These are phyloP conservation scores for Termitomyces titanicus DNA, from an alignment of 768 basidiomycete genomes.

Conservation along the genomic window DNA sequence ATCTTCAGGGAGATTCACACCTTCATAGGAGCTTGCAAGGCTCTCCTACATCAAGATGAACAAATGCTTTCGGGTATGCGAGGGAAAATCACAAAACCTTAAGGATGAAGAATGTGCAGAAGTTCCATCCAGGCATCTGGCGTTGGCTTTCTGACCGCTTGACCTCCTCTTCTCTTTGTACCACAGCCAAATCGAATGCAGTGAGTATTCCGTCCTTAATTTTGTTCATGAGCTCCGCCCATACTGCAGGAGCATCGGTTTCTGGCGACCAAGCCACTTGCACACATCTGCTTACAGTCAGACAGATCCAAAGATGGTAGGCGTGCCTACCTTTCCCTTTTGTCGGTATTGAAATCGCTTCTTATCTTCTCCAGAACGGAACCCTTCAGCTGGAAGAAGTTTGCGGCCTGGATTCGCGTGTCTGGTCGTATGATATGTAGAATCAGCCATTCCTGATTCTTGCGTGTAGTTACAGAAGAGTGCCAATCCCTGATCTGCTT, in stretches of 20 bases:
- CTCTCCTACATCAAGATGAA: conserved; percentile 66
- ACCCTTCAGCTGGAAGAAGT: conserved; percentile 81
- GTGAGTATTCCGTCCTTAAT: conserved; percentile 86
- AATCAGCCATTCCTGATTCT: conserved; percentile 92
- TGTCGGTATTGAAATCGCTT: conserved; percentile 88
- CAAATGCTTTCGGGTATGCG: conserved; percentile 3
- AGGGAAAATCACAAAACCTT: conserved; percentile 53
- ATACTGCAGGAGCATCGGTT: conserved; percentile 70
- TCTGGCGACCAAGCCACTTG: conserved; percentile 76
- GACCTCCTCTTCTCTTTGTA: conserved; percentile 86
- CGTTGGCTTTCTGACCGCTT: conserved; percentile 85
- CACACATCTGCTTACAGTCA: conserved; percentile 55
- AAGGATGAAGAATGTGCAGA: conserved; percentile 92
- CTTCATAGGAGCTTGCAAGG: conserved; percentile 87
- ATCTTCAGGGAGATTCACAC: conserved; percentile 86
- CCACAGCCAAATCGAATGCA: conserved; percentile 78
- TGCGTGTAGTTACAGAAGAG: conserved; percentile 53
- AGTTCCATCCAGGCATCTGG: conserved; percentile 97
- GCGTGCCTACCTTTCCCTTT: conserved; percentile 68
- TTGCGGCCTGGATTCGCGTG: conserved; percentile 50
- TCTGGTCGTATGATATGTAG: conserved; percentile 81
- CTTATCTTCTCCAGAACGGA: conserved; percentile 87
- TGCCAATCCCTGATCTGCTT: conserved; percentile 96
- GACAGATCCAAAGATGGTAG: conserved; percentile 6
- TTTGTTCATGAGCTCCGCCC: conserved; percentile 86